phyloP scores from a whole-genome alignment of 805 yeast species.

The Candida maesae region DNA sequence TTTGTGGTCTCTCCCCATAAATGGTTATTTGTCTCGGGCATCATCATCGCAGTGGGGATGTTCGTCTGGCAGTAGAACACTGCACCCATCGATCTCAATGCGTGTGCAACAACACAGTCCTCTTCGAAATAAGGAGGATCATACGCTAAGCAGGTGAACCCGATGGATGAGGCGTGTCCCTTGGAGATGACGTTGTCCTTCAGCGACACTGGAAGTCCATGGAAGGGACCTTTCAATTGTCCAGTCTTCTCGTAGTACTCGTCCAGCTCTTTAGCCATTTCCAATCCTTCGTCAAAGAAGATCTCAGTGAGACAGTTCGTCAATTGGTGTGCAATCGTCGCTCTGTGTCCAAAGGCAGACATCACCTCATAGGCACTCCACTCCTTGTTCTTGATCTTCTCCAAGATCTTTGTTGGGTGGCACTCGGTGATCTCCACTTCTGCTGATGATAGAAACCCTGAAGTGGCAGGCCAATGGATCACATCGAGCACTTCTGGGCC shows the following conservation, averaged over 20 bases:
- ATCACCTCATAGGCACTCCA: constrained; percentile 45
- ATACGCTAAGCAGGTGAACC: constrained; percentile 39
- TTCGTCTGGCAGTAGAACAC: constrained; percentile 52
- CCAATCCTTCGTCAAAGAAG: constrained; percentile 55
- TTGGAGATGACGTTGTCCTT: constrained; percentile 41
- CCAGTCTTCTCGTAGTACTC: constrained; percentile 44
- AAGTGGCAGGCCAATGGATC: constrained; percentile 31
- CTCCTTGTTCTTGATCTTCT: constrained; percentile 29
- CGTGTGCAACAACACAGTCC: constrained; percentile 37
- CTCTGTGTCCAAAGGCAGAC: constrained; percentile 54
- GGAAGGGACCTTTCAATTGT: constrained; percentile 57
- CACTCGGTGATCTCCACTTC: constrained; percentile 34
- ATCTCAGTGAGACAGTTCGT: constrained; percentile 32
- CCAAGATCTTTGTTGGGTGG: constrained; percentile 15
- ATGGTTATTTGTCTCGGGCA: constrained; percentile 42
- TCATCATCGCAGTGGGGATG: constrained; percentile 48
- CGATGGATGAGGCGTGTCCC: constrained; percentile 48
- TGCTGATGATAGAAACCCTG: constrained; percentile 32
- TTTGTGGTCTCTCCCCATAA: constrained; percentile 46
- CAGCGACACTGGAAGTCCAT: constrained; percentile 63
- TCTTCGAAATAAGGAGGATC: constrained; percentile 23
- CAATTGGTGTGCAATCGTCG: constrained; percentile 56
- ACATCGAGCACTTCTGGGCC: constrained; percentile 35
- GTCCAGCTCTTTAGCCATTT: constrained; percentile 51
- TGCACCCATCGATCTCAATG: constrained; percentile 45